phyloP scores from a whole-genome alignment of 2,329 filamentous ascomycete genomes.

The Claviceps citrina region DNA sequence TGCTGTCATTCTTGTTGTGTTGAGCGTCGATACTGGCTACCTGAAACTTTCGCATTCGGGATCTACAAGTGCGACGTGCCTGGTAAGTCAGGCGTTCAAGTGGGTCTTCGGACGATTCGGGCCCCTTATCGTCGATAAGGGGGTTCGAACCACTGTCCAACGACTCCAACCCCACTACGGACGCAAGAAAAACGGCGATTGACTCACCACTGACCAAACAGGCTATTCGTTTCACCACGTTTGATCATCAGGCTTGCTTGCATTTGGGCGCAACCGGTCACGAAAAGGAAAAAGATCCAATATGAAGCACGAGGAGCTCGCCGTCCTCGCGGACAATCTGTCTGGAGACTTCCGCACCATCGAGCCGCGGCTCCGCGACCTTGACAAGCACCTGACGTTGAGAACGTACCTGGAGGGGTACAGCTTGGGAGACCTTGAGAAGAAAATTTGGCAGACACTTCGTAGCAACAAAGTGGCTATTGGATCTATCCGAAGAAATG shows the following conservation, averaged over 20 bases:
- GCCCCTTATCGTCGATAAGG: neutral
- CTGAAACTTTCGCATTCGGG: neutral
- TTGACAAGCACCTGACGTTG: conserved; percentile 77
- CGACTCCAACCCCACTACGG: conserved; percentile 10
- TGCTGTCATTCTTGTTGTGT: conserved; percentile 29
- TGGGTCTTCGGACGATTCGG: neutral
- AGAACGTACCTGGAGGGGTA: conserved; percentile 79
- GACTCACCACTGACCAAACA: conserved; percentile 9
- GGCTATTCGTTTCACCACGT: no score
- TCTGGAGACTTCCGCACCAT: conserved; percentile 66
- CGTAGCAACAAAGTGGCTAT: conserved; percentile 73
- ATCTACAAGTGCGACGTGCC: conserved; percentile 6
- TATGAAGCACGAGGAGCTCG: conserved; percentile 44
- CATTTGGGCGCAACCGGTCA: neutral
- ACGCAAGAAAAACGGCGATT: conserved; percentile 12
- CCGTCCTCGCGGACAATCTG: conserved; percentile 34
- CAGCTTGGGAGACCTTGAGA: conserved; percentile 58
- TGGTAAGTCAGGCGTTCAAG: conserved; percentile 14
- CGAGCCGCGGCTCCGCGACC: conserved; percentile 55
- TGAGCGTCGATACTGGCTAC: conserved; percentile 10
- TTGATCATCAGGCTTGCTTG: neutral
- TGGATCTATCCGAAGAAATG: conserved; percentile 64
- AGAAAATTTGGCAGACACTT: conserved; percentile 68
- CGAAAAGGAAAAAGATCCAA: conserved; percentile 9
- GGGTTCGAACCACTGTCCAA: no score